A percentile compares a stretch with the other conserved stretches of the same genome.
These are phyloP conservation scores for Ceratocystis variospora DNA, from an alignment of 2,329 filamentous ascomycete species.

Conservation along the genomic window DNA sequence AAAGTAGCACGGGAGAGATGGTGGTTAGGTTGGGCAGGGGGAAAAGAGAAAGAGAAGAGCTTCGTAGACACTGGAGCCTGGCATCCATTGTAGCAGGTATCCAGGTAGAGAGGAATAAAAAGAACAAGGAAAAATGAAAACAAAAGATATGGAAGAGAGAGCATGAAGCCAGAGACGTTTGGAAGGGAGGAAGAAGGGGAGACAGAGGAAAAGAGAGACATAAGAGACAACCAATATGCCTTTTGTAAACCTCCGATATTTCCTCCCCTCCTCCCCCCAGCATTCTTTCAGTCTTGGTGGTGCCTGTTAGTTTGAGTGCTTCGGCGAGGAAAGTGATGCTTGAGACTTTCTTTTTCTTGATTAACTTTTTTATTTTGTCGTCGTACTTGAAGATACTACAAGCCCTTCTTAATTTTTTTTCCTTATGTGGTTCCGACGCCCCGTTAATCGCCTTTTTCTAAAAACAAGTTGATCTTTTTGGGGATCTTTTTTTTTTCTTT, in stretches of 20 bases:
- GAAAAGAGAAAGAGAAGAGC: too few relatives aligned
- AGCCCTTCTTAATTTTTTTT: conserved; percentile 18
- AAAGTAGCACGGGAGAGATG: background rate
- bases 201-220: background rate
- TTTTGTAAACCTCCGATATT: too few relatives aligned
- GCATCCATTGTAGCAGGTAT: too few relatives aligned
- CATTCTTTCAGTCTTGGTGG: background rate
- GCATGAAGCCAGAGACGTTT: too few relatives aligned
- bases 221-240: background rate
- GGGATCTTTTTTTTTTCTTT: conserved; percentile 7
- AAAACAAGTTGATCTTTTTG: background rate
- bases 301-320: background rate
- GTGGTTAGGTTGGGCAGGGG: too few relatives aligned
- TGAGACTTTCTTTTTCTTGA: background rate
- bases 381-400: conserved; percentile 1
- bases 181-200: background rate
- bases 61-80: too few relatives aligned
- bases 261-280: background rate
- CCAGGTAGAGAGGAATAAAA: too few relatives aligned
- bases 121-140: too few relatives aligned
- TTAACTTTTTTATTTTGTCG: conserved; percentile 2
- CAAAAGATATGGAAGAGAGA: too few relatives aligned
- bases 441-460: background rate
- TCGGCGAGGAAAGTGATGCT: background rate
- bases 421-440: background rate